Evolutionary conservation across 768 basidiomycete species (phyloP).

Genomic region (Lyophyllum semitale): DNA sequence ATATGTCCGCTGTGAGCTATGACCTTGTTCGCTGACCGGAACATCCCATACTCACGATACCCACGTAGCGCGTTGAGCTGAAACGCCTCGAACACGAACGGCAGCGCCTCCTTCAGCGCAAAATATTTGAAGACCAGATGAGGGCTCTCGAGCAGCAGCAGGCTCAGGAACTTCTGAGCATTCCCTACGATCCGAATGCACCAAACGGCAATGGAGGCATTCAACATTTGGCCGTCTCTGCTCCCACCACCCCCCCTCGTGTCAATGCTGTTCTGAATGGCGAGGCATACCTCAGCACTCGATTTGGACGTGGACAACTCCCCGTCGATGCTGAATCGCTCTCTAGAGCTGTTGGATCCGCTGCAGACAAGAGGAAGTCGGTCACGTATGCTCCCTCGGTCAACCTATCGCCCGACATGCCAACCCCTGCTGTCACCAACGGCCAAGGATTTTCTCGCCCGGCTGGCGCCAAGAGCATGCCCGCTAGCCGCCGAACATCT

Average conservation of each 20-base stretch:
- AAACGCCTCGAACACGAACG: conserved; percentile 92
- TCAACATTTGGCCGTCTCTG: conserved; percentile 83
- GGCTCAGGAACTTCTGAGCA: conserved; percentile 76
- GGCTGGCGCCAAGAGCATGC: conserved; percentile 89
- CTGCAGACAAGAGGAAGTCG: conserved; percentile 82
- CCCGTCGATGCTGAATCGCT: conserved; percentile 63
- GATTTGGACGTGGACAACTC: conserved; percentile 47
- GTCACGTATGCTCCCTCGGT: conserved; percentile 83
- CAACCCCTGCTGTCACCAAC: conserved; percentile 41
- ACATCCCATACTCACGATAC: conserved; percentile 8
- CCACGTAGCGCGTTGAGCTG: conserved; percentile 78
- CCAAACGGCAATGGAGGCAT: conserved; percentile 46
- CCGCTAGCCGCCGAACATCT: conserved; percentile 86
- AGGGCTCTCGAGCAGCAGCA: conserved; percentile 90
- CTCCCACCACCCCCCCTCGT: conserved; percentile 86
- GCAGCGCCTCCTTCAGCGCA: conserved; percentile 83
- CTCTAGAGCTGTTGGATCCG: conserved; percentile 67
- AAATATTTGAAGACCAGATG: conserved; percentile 97
- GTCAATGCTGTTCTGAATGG: conserved; percentile 71
- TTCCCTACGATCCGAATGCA: conserved; percentile 63
- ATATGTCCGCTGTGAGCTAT: conserved; percentile 76
- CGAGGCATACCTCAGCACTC: conserved; percentile 46
- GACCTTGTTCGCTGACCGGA: conserved; percentile 3
- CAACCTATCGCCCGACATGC: conserved; percentile 71
- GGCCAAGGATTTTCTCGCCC: conserved; percentile 62